Conservation (phyloP, 2,329 filamentous ascomycete species). For the Trichothecium roseum region DNA sequence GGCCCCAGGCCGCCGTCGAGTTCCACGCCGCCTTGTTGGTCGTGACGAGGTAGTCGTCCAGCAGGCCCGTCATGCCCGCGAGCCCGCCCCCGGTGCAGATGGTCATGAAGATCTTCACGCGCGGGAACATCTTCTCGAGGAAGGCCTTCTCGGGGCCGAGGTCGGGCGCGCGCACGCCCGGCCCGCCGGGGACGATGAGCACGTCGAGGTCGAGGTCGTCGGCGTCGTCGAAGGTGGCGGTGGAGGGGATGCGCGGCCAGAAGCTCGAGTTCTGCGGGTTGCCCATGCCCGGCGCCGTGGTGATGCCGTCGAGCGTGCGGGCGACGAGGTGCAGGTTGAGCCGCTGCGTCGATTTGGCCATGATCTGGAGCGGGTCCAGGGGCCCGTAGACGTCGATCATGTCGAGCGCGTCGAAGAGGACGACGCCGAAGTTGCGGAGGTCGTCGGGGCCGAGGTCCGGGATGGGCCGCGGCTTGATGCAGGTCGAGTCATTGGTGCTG, state of each 20-base stretch:
- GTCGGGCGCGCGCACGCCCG: slow-evolving; percentile 22
- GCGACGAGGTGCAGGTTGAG: slow-evolving; percentile 31
- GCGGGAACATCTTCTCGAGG: slow-evolving; percentile 29
- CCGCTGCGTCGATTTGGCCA: slow-evolving; percentile 19
- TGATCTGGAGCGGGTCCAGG: slow-evolving; percentile 31
- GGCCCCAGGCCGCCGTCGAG: slow-evolving; percentile 32
- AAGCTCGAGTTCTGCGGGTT: slow-evolving; percentile 24
- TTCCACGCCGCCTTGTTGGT: slow-evolving; percentile 55
- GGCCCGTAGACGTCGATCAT: slow-evolving; percentile 35
- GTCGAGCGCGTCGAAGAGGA: slow-evolving; percentile 34
- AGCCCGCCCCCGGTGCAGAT: slow-evolving; percentile 57
- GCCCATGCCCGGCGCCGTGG: slow-evolving; percentile 17
- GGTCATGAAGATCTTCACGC: slow-evolving; percentile 46
- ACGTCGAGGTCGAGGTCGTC: slow-evolving; percentile 37
- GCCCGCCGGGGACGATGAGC: slow-evolving; percentile 54
- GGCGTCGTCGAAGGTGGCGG: slow-evolving; percentile 40
- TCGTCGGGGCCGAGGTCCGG: slow-evolving; percentile 11
- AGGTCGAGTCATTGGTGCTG: slow-evolving; percentile 3
- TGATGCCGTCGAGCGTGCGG: slow-evolving; percentile 28
- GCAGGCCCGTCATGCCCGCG: slow-evolving; percentile 45
- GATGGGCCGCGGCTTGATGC: slow-evolving; percentile 11
- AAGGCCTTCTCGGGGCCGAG: slow-evolving; percentile 23
- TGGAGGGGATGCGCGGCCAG: slow-evolving; percentile 25
- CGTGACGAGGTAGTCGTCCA: slow-evolving; percentile 52
- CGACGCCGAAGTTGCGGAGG: slow-evolving; percentile 26